Evolutionary conservation across 352 stramenopile species (phyloP).

Genomic region (Pythium diclinum): DNA sequence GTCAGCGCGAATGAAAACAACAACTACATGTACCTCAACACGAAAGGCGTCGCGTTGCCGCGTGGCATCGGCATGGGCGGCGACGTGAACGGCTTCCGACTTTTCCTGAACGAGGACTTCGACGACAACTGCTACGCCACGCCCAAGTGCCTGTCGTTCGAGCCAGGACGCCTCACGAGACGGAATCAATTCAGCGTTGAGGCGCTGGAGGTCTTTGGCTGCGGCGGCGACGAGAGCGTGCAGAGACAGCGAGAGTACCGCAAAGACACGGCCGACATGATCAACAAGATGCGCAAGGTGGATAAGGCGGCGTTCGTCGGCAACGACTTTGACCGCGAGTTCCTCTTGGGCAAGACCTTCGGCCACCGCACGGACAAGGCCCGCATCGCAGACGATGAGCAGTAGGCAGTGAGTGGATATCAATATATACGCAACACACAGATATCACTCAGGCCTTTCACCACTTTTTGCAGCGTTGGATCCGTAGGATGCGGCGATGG

Average conservation of each 20-base stretch:
- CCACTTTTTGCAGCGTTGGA: too few relatives aligned
- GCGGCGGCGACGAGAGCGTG: constrained; percentile 55
- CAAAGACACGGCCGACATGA: constrained; percentile 78
- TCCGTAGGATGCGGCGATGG: background rate
- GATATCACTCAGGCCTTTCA: too few relatives aligned
- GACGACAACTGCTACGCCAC: constrained; percentile 82
- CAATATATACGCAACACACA: background rate
- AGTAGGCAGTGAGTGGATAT: constrained; percentile 22
- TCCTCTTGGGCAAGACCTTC: constrained; percentile 81
- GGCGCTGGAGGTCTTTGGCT: constrained; percentile 78
- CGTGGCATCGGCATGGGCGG: constrained; percentile 76
- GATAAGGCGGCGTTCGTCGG: constrained; percentile 84
- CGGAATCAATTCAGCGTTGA: constrained; percentile 62
- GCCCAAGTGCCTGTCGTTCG: constrained; percentile 71
- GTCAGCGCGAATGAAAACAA: constrained; percentile 45
- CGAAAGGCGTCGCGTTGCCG: constrained; percentile 72
- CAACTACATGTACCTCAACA: constrained; percentile 89
- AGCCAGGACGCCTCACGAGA: constrained; percentile 55
- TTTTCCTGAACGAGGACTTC: constrained; percentile 84
- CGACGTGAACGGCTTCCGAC: constrained; percentile 64
- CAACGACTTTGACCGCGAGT: constrained; percentile 82
- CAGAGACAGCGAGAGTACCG: constrained; percentile 58
- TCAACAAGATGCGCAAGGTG: constrained; percentile 79
- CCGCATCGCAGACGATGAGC: constrained; percentile 67
- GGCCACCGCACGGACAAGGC: constrained; percentile 59